Conservation (phyloP, 1,284 basidiomycete genomes). For the Xerocomus minutiporus region DNA sequence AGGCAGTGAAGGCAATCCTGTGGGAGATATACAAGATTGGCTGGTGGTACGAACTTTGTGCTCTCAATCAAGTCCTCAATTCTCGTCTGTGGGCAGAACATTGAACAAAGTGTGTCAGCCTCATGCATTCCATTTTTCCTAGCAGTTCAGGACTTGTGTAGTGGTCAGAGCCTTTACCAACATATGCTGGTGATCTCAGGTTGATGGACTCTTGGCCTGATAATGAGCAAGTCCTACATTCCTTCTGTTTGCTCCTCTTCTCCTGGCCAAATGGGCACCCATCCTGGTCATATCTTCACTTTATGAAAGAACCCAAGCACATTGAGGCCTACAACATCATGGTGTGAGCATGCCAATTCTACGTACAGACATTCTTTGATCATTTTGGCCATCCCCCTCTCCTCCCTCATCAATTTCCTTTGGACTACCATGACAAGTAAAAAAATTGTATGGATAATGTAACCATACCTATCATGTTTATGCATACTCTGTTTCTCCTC, state of each 20-base stretch:
- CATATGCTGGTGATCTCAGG: background rate
- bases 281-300: background rate
- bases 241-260: background rate
- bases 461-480: no score
- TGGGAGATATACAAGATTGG: background rate
- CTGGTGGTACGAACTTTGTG: background rate
- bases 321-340: background rate
- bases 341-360: background rate
- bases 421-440: background rate
- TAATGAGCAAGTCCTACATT: background rate
- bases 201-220: background rate
- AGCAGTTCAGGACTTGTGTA: background rate
- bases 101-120: background rate
- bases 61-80: background rate
- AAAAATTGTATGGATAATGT: no score
- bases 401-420: background rate
- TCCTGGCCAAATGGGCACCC: background rate
- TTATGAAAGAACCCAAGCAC: background rate
- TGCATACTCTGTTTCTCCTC: no score
- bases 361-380: background rate
- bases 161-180: background rate
- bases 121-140: background rate
- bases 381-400: background rate
- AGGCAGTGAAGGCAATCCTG: background rate
- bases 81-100: background rate